Evolutionary conservation across 176 grass and related monocot genomes (phyloP).

Genomic region (Hsuehochloa calcarea): DNA sequence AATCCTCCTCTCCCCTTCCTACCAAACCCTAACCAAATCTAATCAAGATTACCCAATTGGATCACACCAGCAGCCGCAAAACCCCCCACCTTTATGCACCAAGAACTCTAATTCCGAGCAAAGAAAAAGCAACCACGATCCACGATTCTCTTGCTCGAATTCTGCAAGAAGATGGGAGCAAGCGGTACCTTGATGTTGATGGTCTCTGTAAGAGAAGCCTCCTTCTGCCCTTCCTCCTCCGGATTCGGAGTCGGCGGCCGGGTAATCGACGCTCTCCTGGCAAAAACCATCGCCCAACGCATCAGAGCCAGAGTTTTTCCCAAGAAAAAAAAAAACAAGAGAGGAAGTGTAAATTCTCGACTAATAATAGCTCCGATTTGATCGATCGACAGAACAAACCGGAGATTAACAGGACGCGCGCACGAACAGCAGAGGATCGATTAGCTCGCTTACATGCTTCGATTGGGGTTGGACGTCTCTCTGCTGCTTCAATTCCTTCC

Average conservation of each 20-base stretch:
- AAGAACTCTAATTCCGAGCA: background rate
- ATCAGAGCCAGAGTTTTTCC: background rate
- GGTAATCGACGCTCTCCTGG: slow-evolving; percentile 93
- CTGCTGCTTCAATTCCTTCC: background rate
- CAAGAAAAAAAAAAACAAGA: background rate
- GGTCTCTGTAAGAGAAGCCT: slow-evolving; percentile 72
- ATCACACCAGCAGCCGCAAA: background rate
- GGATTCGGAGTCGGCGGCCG: slow-evolving; percentile 75
- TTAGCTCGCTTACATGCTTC: slow-evolving; percentile 46
- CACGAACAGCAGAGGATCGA: background rate
- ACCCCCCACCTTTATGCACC: background rate
- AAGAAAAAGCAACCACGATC: background rate
- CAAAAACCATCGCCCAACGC: background rate
- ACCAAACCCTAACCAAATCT: slow-evolving; percentile 44
- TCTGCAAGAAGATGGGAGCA: background rate
- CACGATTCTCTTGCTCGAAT: background rate
- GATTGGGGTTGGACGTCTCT: background rate
- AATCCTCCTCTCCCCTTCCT: background rate
- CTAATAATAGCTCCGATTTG: background rate
- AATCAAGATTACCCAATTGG: background rate
- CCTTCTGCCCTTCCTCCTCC: slow-evolving; percentile 65
- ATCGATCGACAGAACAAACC: background rate
- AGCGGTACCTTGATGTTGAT: slow-evolving; percentile 86
- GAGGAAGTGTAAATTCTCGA: background rate
- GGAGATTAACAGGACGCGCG: background rate